These are phyloP conservation scores for Fagus crenata DNA, from an alignment of 306 rosid species.

Conservation along the genomic window DNA sequence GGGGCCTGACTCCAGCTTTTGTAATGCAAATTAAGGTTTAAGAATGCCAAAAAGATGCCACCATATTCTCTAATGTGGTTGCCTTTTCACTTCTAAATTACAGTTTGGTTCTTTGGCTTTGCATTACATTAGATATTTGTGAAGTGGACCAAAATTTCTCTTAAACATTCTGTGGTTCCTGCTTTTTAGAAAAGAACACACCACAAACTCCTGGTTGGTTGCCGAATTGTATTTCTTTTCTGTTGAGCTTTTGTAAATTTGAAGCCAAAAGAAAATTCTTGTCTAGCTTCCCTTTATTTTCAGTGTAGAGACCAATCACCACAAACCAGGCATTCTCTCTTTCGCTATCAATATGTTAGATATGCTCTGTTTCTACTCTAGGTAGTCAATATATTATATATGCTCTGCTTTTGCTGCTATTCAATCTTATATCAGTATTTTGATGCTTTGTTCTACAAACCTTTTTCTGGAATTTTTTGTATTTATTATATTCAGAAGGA, in stretches of 20 bases:
- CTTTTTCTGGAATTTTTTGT: neutral
- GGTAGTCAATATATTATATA: neutral
- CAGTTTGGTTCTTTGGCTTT: neutral
- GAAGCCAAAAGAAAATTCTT: neutral
- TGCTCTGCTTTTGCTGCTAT: neutral
- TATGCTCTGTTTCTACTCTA: neutral
- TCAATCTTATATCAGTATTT: neutral
- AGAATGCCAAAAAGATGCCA: neutral
- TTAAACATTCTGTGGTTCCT: neutral
- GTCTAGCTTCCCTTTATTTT: neutral
- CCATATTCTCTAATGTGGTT: neutral
- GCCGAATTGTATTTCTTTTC: neutral
- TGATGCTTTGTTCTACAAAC: neutral
- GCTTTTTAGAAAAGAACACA: neutral
- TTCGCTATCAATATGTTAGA: neutral
- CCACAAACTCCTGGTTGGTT: neutral
- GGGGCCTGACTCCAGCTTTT: conserved; percentile 1
- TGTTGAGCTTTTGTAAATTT: neutral
- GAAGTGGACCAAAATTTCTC: neutral
- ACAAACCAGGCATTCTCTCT: neutral
- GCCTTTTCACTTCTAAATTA: neutral
- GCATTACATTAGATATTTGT: neutral
- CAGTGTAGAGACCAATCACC: neutral
- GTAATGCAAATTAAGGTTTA: neutral
- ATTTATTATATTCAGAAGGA: neutral